Evolutionary conservation across 2,329 filamentous ascomycete genomes (phyloP), one percentile per base, ranked within the genome.

Genomic region (Coleophoma eucalyptorum): DNA sequence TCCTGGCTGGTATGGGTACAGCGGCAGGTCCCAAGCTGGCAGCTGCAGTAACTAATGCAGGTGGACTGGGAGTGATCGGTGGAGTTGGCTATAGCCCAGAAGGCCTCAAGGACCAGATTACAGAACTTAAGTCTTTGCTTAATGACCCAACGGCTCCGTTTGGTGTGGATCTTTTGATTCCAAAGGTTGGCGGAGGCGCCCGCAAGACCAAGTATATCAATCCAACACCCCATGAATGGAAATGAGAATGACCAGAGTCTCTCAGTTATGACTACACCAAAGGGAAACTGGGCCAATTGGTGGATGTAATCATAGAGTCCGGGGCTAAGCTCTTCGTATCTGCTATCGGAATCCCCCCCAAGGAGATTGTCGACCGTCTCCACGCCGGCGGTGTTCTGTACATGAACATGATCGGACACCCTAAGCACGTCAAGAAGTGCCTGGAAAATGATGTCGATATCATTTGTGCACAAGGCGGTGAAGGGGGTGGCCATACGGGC

Each of bases 391-490:
- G 92, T 61, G 82, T 99, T 61, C 80, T 96, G 60, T 96, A 95
- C 81, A 97, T 97, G 93, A 99, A 99, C 86, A 99, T 99, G 94
- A 92, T 99, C 69, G 94, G 94, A 60, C 94, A 99, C 80, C 93
- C 94, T 67, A 99, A 99, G 85, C 94, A 99, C 76, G 93, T 96
- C 57, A 82, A 90, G 74, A 99, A 97, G 81, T 94, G 90, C 72
- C 80, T 99, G 56, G 90, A 93, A 46, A 81, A 92, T 52, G 94
- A 92, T 59, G 90, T 86, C 62, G 94, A 99, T 73, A 88, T 99
- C 65, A 97, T 99, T 76, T 97, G 93, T 77, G 94, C 94, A 48
- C 94, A 99, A 77, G 94, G 94, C 68, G 93, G 94, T 63, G 94
- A 97, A 77, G 94, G 94, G 57, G 94, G 94, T 69, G 94, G 94